Conservation (phyloP, 495 filamentous ascomycete genomes). For the Neurospora africana region DNA sequence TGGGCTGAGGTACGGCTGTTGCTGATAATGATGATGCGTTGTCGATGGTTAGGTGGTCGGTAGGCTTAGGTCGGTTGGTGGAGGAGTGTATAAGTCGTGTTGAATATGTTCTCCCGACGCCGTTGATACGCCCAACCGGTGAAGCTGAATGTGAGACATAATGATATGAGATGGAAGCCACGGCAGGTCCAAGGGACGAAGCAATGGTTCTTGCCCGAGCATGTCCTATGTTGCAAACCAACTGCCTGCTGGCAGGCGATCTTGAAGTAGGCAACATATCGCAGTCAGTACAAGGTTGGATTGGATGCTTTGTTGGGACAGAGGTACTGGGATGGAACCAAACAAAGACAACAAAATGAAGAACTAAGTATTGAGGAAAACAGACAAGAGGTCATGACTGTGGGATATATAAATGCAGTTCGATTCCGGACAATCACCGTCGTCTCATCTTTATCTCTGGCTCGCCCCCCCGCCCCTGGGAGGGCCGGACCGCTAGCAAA, state of each 20-base stretch:
- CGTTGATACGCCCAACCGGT: neutral
- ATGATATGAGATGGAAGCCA: neutral
- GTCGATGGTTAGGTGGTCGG: slow-evolving; percentile 19
- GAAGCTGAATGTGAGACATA: neutral
- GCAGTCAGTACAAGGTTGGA: neutral
- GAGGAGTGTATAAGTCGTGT: slow-evolving; percentile 31
- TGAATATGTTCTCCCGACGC: slow-evolving; percentile 3
- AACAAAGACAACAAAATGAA: neutral
- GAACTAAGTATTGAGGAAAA: neutral
- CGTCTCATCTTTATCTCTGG: neutral
- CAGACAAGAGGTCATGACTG: neutral
- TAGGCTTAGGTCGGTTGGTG: slow-evolving; percentile 24
- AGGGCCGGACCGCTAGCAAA: neutral
- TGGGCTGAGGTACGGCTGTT: slow-evolving; percentile 7
- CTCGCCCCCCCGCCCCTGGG: neutral
- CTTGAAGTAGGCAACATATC: neutral
- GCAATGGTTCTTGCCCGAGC: neutral
- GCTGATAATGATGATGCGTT: slow-evolving; percentile 8
- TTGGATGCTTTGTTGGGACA: neutral
- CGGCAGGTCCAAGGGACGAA: neutral
- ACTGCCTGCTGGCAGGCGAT: neutral
- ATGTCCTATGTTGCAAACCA: neutral
- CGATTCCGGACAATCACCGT: neutral
- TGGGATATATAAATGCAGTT: neutral
- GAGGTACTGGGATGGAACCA: neutral